Evolutionary conservation across 768 basidiomycete genomes (phyloP), one percentile per base, ranked within the genome.

Genomic region (Mycena vitilis): DNA sequence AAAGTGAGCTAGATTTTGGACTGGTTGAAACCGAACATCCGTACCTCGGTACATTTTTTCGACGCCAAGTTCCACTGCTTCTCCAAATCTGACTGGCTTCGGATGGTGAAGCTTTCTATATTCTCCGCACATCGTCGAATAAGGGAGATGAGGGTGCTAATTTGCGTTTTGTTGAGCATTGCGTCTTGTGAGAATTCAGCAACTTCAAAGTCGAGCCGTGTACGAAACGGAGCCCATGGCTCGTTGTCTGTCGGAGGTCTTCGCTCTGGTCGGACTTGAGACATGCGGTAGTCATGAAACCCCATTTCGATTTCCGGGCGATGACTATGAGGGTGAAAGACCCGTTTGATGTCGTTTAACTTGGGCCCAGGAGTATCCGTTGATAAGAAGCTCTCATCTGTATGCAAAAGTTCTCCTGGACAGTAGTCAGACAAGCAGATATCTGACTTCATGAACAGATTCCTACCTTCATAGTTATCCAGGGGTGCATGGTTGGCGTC

Each of bases 161-260:
- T 71, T 49, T 77, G 68, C 0, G 12, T 36, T 25, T 67, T 52
- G 30, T 73, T 79, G 36, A 79, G 48, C 15, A 65, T 57, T 12
- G 73, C 60, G 20, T 77, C 60, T 3, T 73, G 73, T 4, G 65
- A 59, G 37, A 79, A 36, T 60, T 79, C 75, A 0, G 76, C 76
- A 48, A 82, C 71, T 30, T 78, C 73, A 66, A 80, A 81, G 56
- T 82, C 75, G 5, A 71, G 34, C 2, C 69, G 61, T 2, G 75
- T 73, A 8, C 34, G 52, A 47, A 80, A 81, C 7, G 80, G 80
- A 1, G 53, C 23, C 78, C 79, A 83, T 0, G 77, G 42, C 18
- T 44, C 42, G 80, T 44, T 69, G 44, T 22, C 18, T 20, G n/a
- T 64, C 37, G 18, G 42, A 38, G 18, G 37, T 16, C 22, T 6